These are phyloP conservation scores for Acanthamoeba comandoni DNA, from an alignment of 208 protist genomes.

Conservation along the genomic window DNA sequence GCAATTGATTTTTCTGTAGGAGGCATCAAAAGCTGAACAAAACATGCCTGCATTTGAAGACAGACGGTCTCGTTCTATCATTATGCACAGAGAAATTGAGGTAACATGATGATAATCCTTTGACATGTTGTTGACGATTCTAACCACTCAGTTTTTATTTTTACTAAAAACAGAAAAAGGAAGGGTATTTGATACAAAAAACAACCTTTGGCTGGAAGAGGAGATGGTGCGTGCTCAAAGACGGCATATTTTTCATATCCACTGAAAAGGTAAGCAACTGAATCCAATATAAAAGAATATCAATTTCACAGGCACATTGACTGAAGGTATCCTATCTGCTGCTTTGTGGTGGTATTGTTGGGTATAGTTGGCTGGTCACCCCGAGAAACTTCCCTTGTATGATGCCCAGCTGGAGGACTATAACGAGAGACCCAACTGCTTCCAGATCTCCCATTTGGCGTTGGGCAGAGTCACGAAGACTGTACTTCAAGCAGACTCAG, in stretches of 20 bases:
- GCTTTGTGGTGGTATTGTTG: too few species aligned
- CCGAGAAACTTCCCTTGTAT: slow-evolving; percentile 67
- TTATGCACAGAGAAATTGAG: slow-evolving; percentile 39
- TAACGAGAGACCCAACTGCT: slow-evolving; percentile 50
- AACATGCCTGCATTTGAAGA: slow-evolving; percentile 24
- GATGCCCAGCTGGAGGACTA: slow-evolving; percentile 58
- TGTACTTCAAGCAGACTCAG: slow-evolving; percentile 50
- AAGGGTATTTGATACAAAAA: slow-evolving; percentile 50
- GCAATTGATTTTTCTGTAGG: background rate
- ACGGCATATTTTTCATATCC: slow-evolving; percentile 63
- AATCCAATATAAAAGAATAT: too few species aligned
- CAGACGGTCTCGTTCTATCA: background rate
- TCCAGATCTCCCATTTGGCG: slow-evolving; percentile 18
- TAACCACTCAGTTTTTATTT: background rate
- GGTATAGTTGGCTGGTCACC: slow-evolving; percentile 31
- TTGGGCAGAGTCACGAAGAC: background rate
- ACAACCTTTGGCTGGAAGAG: slow-evolving; percentile 55
- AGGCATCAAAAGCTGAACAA: background rate
- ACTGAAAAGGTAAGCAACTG: slow-evolving; percentile 46
- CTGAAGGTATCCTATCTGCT: too few species aligned
- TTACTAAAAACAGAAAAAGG: slow-evolving; percentile 51
- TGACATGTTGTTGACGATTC: background rate
- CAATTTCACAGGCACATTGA: too few species aligned
- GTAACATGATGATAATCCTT: too few species aligned
- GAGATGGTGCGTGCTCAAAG: slow-evolving; percentile 62